Evolutionary conservation across 345 rosid species (phyloP).

Genomic region (Linum trigynum): DNA sequence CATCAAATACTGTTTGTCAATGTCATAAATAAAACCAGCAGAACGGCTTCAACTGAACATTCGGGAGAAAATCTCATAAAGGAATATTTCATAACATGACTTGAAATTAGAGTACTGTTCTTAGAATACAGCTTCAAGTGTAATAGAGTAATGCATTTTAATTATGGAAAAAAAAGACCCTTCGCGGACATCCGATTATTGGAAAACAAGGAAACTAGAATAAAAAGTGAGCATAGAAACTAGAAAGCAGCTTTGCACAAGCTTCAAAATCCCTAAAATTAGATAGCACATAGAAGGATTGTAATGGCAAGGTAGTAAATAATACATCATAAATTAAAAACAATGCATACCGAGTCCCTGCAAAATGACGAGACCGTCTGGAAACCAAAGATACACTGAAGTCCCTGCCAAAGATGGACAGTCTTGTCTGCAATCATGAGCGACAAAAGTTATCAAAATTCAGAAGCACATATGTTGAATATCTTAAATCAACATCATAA

Average conservation of each 20-base stretch:
- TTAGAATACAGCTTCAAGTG: too few relatives aligned
- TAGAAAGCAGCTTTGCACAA: background rate
- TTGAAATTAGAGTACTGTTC: too few relatives aligned
- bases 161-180: too few relatives aligned
- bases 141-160: too few relatives aligned
- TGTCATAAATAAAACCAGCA: too few relatives aligned
- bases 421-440: slow-evolving; percentile 45
- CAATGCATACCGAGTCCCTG: slow-evolving; percentile 78
- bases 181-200: too few relatives aligned
- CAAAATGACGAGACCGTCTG: slow-evolving; percentile 96
- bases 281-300: background rate
- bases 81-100: too few relatives aligned
- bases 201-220: too few relatives aligned
- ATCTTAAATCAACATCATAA: background rate
- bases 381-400: slow-evolving; percentile 75
- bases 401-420: slow-evolving; percentile 94
- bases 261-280: background rate
- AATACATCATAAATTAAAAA: background rate
- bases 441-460: slow-evolving; percentile 3
- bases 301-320: background rate
- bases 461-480: background rate
- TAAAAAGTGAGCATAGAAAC: too few relatives aligned
- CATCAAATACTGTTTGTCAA: too few relatives aligned
- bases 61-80: too few relatives aligned
- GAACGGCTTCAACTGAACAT: too few relatives aligned